Base-by-base conservation (phyloP, 2,329 filamentous ascomycete genomes). In the Epichloe sibirici region DNA sequence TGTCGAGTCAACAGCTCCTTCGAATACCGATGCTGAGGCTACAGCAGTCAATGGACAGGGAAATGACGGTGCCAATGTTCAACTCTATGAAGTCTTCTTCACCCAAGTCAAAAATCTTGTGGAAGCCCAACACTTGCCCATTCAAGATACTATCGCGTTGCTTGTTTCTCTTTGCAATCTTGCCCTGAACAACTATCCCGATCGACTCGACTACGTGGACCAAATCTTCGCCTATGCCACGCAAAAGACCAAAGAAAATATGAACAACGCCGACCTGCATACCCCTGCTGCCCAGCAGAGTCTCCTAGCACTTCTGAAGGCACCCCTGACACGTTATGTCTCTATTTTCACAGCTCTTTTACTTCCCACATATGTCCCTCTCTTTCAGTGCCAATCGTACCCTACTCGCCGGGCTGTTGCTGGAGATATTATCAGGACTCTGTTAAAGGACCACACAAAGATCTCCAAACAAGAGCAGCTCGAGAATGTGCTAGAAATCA, bases 291-390 rank as follows among this genome's bases (percentile, higher is more conserved):
- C 90, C 9, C 94, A 98, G 71, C 85, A 90, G 59, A 94, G 89
- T 61, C 82, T 98, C 44, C 78, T 97, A 55, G 87, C 85, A 50
- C 82, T 98, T 23, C 80, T 98, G n/a, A 85, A 93, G 60, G 89
- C 89, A 7, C 93, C 93, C 0, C 79, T 97, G 55, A 86, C 89
- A 67, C 83, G 88, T 57, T 98, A 98, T 66, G 79, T 85, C 52
- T 97, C 91, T 5, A 83, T 97, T 43, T 98, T 98, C 65, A 98
- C 93, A n/a, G 91, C 93, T 1, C 74, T 98, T 31, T 87, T 93
- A 12, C 78, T 98, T 53, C 93, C 93, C 1, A 91, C 86, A 57
- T 98, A 94, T 64, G 83, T 97, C 48, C 88, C 91, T 38, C 80
- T 98, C 21, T 82, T 93, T 63, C 85, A 95, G 59, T 85, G 88